Conservation (phyloP, 495 filamentous ascomycete species). For the Xylaria cubensis region DNA sequence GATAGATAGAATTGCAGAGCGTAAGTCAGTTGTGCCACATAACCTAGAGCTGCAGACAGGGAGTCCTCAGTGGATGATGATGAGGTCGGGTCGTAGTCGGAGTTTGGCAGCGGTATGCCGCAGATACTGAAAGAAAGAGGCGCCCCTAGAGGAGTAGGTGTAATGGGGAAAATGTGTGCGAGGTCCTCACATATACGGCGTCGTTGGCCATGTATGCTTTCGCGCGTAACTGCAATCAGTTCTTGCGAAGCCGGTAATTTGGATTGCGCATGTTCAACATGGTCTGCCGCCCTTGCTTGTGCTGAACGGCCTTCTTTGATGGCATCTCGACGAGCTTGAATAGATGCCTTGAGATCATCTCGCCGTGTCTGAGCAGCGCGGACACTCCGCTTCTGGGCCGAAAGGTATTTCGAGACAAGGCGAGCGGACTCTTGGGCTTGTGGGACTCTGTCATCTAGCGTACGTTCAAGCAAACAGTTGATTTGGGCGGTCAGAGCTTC, state of each 20-base stretch:
- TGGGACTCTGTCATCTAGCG: constrained; percentile 57
- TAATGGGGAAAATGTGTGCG: constrained; percentile 77
- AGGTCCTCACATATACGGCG: constrained; percentile 87
- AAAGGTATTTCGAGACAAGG: constrained; percentile 65
- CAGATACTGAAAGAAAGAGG: constrained; percentile 81
- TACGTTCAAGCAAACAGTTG: constrained; percentile 67
- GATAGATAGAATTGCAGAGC: constrained; percentile 83
- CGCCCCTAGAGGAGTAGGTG: constrained; percentile 57
- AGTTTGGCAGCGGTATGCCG: constrained; percentile 77
- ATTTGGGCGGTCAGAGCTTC: constrained; percentile 80
- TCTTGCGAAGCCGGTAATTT: constrained; percentile 63
- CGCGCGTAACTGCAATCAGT: constrained; percentile 61
- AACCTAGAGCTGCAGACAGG: constrained; percentile 82
- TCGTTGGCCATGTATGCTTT: constrained; percentile 77
- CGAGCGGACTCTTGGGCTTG: constrained; percentile 68
- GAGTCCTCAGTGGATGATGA: constrained; percentile 64
- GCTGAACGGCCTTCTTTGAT: constrained; percentile 67
- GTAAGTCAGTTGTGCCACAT: constrained; percentile 77
- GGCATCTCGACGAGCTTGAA: constrained; percentile 67
- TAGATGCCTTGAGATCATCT: constrained; percentile 68
- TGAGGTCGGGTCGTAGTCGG: constrained; percentile 62
- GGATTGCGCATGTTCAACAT: constrained; percentile 61
- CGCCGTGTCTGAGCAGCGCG: constrained; percentile 64
- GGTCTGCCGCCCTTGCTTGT: constrained; percentile 62
- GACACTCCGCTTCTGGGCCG: constrained; percentile 67